Percentiles rank a stretch among this genome's conserved stretches.
phyloP scores from a whole-genome alignment of 257 asterid species.

The Gardenia jasminoides region DNA sequence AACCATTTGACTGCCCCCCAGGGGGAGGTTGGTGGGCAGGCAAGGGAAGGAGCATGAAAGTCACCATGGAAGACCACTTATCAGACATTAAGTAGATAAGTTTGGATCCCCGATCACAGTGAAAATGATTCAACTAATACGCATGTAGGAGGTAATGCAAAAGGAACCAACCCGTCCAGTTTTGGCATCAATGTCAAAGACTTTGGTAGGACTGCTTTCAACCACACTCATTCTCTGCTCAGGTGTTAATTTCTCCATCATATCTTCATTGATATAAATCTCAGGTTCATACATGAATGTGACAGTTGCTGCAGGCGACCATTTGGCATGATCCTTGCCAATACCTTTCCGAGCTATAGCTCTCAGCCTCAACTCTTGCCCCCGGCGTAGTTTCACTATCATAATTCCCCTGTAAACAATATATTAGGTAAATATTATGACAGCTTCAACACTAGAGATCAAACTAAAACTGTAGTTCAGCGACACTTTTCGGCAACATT shows the following conservation, averaged over 20 bases:
- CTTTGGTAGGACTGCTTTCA: constrained; percentile 95
- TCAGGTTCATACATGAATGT: constrained; percentile 98
- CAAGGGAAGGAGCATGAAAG: not conserved
- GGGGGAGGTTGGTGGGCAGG: no score
- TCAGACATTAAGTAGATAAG: not conserved
- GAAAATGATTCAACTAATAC: not conserved
- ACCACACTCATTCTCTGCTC: constrained; percentile 65
- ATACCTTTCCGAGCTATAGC: constrained; percentile 99
- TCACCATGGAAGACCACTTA: not conserved
- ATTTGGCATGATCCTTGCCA: constrained; percentile 99
- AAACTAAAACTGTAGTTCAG: not conserved
- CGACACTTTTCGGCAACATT: not conserved
- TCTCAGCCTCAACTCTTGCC: constrained; percentile 85
- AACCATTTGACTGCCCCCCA: no score
- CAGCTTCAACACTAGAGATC: not conserved
- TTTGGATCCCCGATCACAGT: not conserved
- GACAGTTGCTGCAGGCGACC: constrained; percentile 99
- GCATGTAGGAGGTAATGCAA: not conserved
- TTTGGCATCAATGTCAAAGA: constrained; percentile 61
- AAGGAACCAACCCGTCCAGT: constrained; percentile 60
- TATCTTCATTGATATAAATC: constrained; percentile 79
- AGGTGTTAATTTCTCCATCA: constrained; percentile 70
- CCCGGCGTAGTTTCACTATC: constrained; percentile 96
- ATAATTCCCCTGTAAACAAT: constrained; percentile 72
- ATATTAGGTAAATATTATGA: not conserved